Evolutionary conservation across 1,139 yeast species (phyloP).

Genomic region (Blastobotrys apis): DNA sequence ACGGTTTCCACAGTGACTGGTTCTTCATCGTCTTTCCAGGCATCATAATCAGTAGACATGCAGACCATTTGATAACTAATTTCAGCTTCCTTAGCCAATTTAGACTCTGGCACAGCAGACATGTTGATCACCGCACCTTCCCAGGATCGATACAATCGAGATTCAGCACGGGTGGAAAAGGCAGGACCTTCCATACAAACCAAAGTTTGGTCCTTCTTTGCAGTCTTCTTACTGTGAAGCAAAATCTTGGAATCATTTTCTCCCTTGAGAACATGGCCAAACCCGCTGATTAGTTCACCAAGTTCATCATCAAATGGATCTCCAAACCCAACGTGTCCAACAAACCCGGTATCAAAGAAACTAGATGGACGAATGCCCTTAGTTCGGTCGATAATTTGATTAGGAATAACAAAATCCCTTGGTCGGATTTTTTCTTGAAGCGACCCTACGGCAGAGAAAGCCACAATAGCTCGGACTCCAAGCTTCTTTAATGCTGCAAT

Average conservation of each 20-base stretch:
- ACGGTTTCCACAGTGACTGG: constrained; percentile 97
- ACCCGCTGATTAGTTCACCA: constrained; percentile 58
- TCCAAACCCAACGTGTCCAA: constrained; percentile 96
- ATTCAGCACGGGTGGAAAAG: constrained; percentile 96
- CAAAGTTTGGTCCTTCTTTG: constrained; percentile 67
- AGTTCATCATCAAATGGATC: constrained; percentile 86
- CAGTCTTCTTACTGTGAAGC: constrained; percentile 55
- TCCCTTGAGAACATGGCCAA: constrained; percentile 52
- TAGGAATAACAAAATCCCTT: constrained; percentile 91
- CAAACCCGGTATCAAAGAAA: constrained; percentile 87
- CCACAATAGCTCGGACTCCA: constrained; percentile 83
- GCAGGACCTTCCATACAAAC: constrained; percentile 99
- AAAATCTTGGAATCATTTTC: constrained; percentile 29
- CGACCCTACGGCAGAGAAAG: constrained; percentile 96
- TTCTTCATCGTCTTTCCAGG: constrained; percentile 93
- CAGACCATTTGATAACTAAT: constrained; percentile 96
- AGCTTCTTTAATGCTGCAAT: constrained; percentile 88
- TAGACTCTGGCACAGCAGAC: constrained; percentile 95
- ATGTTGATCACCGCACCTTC: constrained; percentile 95
- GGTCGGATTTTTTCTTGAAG: constrained; percentile 85
- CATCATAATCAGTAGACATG: constrained; percentile 98
- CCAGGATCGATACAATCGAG: constrained; percentile 78
- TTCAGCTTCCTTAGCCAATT: constrained; percentile 95
- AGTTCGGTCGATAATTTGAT: constrained; percentile 93
- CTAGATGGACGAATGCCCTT: constrained; percentile 91